A percentile compares a stretch with the other conserved stretches of the same genome.
phyloP scores from a whole-genome alignment of 169 alveolate genomes.

The Neospora caninum region DNA sequence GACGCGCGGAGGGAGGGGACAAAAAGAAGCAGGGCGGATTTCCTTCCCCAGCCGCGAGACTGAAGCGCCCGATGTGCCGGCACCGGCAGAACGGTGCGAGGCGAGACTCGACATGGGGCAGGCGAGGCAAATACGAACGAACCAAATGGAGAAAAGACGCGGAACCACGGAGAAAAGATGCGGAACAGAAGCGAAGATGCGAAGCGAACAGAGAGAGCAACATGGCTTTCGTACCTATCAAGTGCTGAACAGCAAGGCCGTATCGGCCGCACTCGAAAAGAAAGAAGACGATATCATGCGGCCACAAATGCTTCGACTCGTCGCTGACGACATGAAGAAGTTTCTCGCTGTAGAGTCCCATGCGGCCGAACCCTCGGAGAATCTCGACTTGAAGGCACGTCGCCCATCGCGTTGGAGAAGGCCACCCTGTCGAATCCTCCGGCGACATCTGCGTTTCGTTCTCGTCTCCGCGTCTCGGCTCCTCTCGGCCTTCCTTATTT shows the following conservation, averaged over 20 bases:
- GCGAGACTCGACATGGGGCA: too few relatives aligned
- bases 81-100: too few relatives aligned
- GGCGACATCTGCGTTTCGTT: neutral
- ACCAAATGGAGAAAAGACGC: too few relatives aligned
- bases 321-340: slow-evolving; percentile 24
- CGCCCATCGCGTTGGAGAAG: neutral
- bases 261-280: slow-evolving; percentile 22
- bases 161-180: too few relatives aligned
- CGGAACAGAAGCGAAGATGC: too few relatives aligned
- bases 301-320: neutral
- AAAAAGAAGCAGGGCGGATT: too few relatives aligned
- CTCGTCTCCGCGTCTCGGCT: neutral
- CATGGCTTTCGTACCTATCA: neutral
- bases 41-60: too few relatives aligned
- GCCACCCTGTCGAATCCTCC: neutral
- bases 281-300: neutral
- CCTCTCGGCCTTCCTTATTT: neutral
- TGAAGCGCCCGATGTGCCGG: too few relatives aligned
- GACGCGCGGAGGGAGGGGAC: too few relatives aligned
- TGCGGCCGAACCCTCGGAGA: neutral
- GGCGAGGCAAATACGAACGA: too few relatives aligned
- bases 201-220: too few relatives aligned
- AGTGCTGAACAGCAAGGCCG: slow-evolving; percentile 5
- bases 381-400: neutral
- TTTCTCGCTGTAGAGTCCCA: slow-evolving; percentile 32